Conservation (phyloP, 305 asterid genomes). For the Caryopteris hybrid region DNA sequence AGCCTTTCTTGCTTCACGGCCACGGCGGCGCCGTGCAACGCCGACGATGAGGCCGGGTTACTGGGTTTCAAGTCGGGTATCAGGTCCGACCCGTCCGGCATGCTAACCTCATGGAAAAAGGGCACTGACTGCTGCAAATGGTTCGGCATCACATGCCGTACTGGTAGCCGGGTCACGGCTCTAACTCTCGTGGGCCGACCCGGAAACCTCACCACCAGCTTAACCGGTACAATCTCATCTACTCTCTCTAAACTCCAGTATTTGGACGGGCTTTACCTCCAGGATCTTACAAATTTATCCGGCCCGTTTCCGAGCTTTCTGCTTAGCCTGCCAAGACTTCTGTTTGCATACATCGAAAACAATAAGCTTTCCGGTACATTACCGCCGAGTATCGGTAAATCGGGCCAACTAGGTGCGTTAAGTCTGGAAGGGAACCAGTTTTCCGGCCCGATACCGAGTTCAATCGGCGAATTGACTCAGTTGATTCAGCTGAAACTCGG, state of each 20-base stretch:
- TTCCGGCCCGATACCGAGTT: constrained; percentile 57
- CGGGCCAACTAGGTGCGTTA: constrained; percentile 25
- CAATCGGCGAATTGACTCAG: constrained; percentile 42
- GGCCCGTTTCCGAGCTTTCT: constrained; percentile 59
- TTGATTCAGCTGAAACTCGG: constrained; percentile 47
- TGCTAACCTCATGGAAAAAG: constrained; percentile 56
- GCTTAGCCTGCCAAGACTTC: constrained; percentile 31
- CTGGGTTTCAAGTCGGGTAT: constrained; percentile 72
- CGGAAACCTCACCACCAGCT: constrained; percentile 23
- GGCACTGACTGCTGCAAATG: constrained; percentile 83
- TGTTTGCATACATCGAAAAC: constrained; percentile 49
- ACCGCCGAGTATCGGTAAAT: constrained; percentile 37
- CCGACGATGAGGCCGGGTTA: constrained; percentile 59
- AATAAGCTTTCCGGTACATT: constrained; percentile 50
- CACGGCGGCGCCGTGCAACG: constrained; percentile 54
- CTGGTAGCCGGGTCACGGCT: constrained; percentile 44
- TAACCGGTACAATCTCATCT: constrained; percentile 63
- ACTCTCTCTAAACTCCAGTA: constrained; percentile 54
- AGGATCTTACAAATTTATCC: constrained; percentile 35
- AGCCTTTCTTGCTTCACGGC: constrained; percentile 10
- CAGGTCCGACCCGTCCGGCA: constrained; percentile 66
- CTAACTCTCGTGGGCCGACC: constrained; percentile 28
- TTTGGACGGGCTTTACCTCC: constrained; percentile 34
- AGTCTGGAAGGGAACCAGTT: constrained; percentile 55
- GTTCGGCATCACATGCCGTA: constrained; percentile 52